phyloP scores from a whole-genome alignment of 1,284 basidiomycete species.

The Pterulicium gracile region DNA sequence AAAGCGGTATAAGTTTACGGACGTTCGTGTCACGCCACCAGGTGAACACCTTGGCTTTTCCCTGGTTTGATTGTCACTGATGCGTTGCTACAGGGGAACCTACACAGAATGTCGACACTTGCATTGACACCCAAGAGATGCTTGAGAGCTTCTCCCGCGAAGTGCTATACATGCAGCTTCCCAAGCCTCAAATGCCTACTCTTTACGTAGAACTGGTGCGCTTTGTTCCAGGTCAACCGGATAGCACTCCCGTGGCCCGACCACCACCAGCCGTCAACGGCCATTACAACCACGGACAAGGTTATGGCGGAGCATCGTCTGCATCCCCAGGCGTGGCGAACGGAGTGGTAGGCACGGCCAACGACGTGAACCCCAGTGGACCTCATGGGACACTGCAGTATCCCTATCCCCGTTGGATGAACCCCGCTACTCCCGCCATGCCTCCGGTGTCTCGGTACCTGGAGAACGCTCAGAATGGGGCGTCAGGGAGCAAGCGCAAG shows the following conservation, averaged over 20 bases:
- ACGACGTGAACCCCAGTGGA: too few relatives aligned
- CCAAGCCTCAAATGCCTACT: constrained; percentile 51
- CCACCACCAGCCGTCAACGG: too few relatives aligned
- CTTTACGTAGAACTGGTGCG: constrained; percentile 66
- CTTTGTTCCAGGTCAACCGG: constrained; percentile 33
- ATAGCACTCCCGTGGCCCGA: constrained; percentile 25
- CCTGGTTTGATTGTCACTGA: constrained; percentile 8
- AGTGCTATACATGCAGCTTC: constrained; percentile 54
- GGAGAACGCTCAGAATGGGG: neutral
- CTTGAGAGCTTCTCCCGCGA: constrained; percentile 63
- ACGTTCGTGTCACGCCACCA: constrained; percentile 56
- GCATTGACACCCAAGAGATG: constrained; percentile 63
- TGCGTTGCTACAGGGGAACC: constrained; percentile 37
- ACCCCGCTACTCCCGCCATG: neutral
- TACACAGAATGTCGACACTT: constrained; percentile 33
- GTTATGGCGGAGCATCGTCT: too few relatives aligned
- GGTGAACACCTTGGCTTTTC: constrained; percentile 32
- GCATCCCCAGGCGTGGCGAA: too few relatives aligned
- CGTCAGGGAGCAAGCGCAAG: neutral
- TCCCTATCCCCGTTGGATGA: neutral
- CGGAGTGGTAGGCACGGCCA: neutral
- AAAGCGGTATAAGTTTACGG: constrained; percentile 55
- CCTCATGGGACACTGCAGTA: too few relatives aligned
- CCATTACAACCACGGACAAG: too few relatives aligned
- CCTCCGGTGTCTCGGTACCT: neutral